Conservation (phyloP, 1,284 basidiomycete genomes). For the Xerocomus amazonicus region DNA sequence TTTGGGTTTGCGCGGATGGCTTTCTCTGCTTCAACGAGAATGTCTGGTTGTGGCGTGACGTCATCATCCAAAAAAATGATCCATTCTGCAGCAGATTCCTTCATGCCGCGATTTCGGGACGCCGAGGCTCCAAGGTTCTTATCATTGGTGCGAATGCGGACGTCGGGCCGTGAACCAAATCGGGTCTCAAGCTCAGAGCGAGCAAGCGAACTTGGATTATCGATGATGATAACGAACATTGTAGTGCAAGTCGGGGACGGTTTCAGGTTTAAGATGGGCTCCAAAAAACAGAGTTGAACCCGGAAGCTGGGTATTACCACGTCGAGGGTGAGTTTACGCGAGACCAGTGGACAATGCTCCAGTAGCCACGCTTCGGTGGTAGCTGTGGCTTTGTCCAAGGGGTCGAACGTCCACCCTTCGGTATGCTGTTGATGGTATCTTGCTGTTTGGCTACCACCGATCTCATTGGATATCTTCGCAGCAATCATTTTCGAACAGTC, state of each 20-base stretch:
- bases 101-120: slow-evolving; percentile 30
- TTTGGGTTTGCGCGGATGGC: slow-evolving; percentile 43
- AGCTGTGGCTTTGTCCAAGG: slow-evolving; percentile 41
- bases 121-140: slow-evolving; percentile 37
- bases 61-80: slow-evolving; percentile 57
- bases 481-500: slow-evolving; percentile 46
- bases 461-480: slow-evolving; percentile 39
- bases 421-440: slow-evolving; percentile 47
- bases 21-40: slow-evolving; percentile 47
- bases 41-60: slow-evolving; percentile 40
- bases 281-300: slow-evolving; percentile 45
- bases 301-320: slow-evolving; percentile 55
- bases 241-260: slow-evolving; percentile 41
- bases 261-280: slow-evolving; percentile 41
- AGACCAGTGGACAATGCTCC: slow-evolving; percentile 16
- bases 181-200: slow-evolving; percentile 29
- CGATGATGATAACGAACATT: slow-evolving; percentile 58
- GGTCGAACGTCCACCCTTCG: slow-evolving; percentile 47
- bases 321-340: slow-evolving; percentile 47
- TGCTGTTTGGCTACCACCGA: slow-evolving; percentile 46
- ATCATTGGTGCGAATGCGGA: slow-evolving; percentile 27
- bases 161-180: slow-evolving; percentile 19
- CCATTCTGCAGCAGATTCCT: slow-evolving; percentile 29
- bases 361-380: slow-evolving; percentile 40
- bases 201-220: slow-evolving; percentile 44